Evolutionary conservation across 495 filamentous ascomycete genomes (phyloP), one percentile per base, ranked within the genome.

Genomic region (Darksidea phi): DNA sequence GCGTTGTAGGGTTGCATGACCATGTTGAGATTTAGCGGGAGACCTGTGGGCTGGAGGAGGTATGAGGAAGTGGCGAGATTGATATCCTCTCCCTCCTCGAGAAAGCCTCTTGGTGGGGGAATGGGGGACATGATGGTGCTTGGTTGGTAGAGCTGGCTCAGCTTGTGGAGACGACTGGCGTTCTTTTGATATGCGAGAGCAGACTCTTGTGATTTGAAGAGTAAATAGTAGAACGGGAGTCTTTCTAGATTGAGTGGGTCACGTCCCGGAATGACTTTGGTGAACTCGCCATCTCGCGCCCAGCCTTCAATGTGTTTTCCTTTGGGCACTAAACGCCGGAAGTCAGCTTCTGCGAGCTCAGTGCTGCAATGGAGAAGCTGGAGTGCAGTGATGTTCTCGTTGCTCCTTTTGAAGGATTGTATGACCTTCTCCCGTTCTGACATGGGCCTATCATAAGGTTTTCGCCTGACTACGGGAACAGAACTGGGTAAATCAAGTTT

Each of bases 221-320:
- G 74, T 43, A 89, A 71, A 71, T 79, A 86, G 74, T 87, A 88
- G 61, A 77, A 74, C 26, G 77, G 80, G 0, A 73, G 67, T 20
- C 76, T 76, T 54, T 78, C 77, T 23, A 86, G 76, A 11, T 83
- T 85, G 48, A 69, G 58, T 0, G 75, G 74, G 61, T 85, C 74
- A 43, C 82, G 80, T 26, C 74, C 79, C 37, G 80, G 84, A 41
- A 85, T 77, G 46, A 77, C 70, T 67, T 66, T 64, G 32, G 38
- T 21, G 46, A 84, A 75, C 10, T 83, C 83, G 37, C 77, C 78
- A 1, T 71, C 69, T 11, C 72, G 64, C 8, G 75, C 77, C 86
- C 86, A 89, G 36, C 79, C 78, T 48, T 83, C 80, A 51, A 89
- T 80, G 63, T 88, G 84, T 24, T 75, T 68, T 28, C 85, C 84